Base-by-base conservation (phyloP, 2,329 filamentous ascomycete species). In the Xylariaceae sp. region DNA sequence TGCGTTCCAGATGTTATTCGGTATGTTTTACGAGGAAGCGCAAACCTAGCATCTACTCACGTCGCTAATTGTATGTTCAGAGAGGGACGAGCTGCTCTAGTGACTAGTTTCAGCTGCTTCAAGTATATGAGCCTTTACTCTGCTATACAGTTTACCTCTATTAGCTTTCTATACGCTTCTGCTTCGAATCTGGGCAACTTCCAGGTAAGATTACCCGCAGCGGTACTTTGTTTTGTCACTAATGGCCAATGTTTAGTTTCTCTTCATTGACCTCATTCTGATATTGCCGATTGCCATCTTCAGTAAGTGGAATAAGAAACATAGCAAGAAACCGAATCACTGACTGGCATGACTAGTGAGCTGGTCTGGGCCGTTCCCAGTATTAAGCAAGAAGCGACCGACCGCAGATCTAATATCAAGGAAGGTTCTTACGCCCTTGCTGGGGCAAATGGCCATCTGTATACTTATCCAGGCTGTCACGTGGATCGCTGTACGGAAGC, bases 111-210 rank as follows among this genome's bases (percentile, higher is more conserved):
- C 78, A 96, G 91, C 77, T 99, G 95, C 78, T 99, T 99, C 83
- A 99, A 98, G 78, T 99, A 96, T 76, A 99, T 99, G 96, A 96
- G 90, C 67, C 77, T 99, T 63, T 99, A 99, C 78, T 98, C 93
- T 2, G 93, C 95, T n/a, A 99, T 99, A 63, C 95, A 99, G 73
- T 99, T 99, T 78, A 96, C 91, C 7, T 91, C 91, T 0, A 96
- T 99, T 69, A 96, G 90, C 81, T 97, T 99, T 71, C 82, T 99
- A 16, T 99, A 99, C 73, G 90, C 92, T 6, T 92, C 88, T 7
- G 96, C 90, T 10, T 96, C 91, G 7, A 99, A 99, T 70, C 79
- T 99, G 5, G 96, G 95, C 48, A 95, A 99, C 73, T 98, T 99
- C 70, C 95, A 98, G 74, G 83, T 86, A 70, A 60, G 64, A 54